These are phyloP conservation scores for Colletotrichum destructivum DNA, from an alignment of 2,329 filamentous ascomycete genomes.

Conservation along the genomic window DNA sequence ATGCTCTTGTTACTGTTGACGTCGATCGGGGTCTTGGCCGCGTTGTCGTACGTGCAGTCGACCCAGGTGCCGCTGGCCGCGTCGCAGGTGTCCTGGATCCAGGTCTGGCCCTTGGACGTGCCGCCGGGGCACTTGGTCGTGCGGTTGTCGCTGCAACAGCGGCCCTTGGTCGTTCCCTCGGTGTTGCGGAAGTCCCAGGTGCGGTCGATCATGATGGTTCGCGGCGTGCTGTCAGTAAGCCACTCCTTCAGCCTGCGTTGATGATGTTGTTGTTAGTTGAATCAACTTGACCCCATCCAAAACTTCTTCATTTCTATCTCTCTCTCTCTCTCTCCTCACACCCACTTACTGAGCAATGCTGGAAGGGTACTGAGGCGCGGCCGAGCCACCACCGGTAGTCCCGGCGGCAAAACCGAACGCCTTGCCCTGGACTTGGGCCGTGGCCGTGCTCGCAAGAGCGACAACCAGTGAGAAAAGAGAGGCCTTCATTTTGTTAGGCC, in stretches of 20 bases:
- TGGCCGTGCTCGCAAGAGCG: conserved; percentile 42
- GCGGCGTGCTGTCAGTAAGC: conserved; percentile 50
- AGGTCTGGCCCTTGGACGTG: conserved; percentile 44
- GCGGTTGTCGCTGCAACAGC: conserved; percentile 48
- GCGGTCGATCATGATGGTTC: conserved; percentile 55
- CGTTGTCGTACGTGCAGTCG: conserved; percentile 48
- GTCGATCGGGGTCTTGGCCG: conserved; percentile 45
- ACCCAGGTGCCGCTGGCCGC: conserved; percentile 44
- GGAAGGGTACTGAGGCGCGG: conserved; percentile 57
- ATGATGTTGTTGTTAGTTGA: background rate
- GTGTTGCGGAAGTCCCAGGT: conserved; percentile 48
- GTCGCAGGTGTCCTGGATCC: conserved; percentile 45
- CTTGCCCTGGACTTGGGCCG: conserved; percentile 49
- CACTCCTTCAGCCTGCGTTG: conserved; percentile 51
- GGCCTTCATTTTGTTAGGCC: conserved; percentile 25
- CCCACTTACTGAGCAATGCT: conserved; percentile 31
- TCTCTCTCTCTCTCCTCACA: too few species aligned
- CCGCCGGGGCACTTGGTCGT: conserved; percentile 48
- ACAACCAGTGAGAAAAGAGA: conserved; percentile 42
- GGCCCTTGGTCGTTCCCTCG: conserved; percentile 45
- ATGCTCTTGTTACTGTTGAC: conserved; percentile 51
- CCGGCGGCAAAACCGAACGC: conserved; percentile 53
- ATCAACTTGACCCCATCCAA: background rate
- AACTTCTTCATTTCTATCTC: too few species aligned
- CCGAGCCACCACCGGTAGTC: conserved; percentile 67